These are phyloP conservation scores for Entrophospora sp. DNA, from an alignment of 192 early-diverging fungal genomes.

Conservation along the genomic window DNA sequence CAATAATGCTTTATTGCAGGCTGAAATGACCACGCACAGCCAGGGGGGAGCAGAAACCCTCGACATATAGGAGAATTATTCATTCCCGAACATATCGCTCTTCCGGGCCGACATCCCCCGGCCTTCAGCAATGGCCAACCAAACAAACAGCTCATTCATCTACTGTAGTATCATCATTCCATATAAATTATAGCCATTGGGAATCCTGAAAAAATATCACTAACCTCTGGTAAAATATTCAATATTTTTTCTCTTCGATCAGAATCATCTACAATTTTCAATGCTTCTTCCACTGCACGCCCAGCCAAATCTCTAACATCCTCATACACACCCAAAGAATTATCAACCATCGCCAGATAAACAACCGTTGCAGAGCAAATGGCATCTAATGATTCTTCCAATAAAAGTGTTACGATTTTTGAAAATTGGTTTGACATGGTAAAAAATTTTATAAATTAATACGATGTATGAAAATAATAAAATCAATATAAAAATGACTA, in stretches of 20 bases:
- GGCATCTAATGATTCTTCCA: constrained; percentile 2
- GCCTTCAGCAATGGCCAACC: no score
- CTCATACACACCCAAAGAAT: not conserved
- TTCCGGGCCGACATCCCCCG: no score
- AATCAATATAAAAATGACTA: no score
- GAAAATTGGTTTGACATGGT: constrained; percentile 2
- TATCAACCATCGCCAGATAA: constrained; percentile 3
- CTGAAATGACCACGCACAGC: not conserved
- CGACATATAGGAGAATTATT: not conserved
- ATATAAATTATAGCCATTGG: no score
- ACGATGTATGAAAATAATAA: no score
- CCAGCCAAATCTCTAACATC: constrained; percentile 6
- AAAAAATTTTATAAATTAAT: no score
- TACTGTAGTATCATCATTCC: no score
- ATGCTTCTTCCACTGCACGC: not conserved
- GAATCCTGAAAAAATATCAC: not conserved
- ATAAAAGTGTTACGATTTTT: constrained; percentile 17
- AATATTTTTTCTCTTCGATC: constrained; percentile 11
- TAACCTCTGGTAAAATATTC: constrained; percentile 4
- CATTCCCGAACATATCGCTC: not conserved
- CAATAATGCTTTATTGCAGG: no score
- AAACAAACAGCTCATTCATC: no score
- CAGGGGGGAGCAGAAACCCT: not conserved
- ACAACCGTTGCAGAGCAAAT: constrained; percentile 4
- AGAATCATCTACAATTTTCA: constrained; percentile 8